These are phyloP conservation scores for Fusarium nygamai DNA, from an alignment of 2,329 filamentous ascomycete genomes.

Conservation along the genomic window DNA sequence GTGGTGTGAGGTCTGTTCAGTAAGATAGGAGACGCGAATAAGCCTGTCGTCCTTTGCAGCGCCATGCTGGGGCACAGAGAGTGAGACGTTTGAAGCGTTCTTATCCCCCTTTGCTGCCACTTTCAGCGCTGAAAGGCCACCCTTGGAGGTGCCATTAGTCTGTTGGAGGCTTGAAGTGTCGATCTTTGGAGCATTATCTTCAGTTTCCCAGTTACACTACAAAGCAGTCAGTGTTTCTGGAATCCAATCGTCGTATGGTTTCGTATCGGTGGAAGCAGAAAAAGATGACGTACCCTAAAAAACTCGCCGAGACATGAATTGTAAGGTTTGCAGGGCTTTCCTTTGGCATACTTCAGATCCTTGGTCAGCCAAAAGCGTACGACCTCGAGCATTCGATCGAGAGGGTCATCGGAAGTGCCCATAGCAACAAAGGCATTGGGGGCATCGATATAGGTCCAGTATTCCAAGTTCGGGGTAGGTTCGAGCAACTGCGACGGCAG, in stretches of 20 bases:
- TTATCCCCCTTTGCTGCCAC: slow-evolving; percentile 56
- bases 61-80: slow-evolving; percentile 61
- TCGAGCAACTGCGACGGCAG: slow-evolving; percentile 95
- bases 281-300: slow-evolving; percentile 75
- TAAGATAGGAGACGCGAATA: slow-evolving; percentile 92
- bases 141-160: slow-evolving; percentile 49
- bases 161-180: slow-evolving; percentile 55
- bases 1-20: slow-evolving; percentile 97
- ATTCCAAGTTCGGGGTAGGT: slow-evolving; percentile 96
- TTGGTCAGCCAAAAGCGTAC: slow-evolving; percentile 99
- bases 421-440: slow-evolving; percentile 87
- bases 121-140: slow-evolving; percentile 60
- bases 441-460: slow-evolving; percentile 98
- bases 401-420: slow-evolving; percentile 88
- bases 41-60: slow-evolving; percentile 56
- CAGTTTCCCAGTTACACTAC: slow-evolving; percentile 94
- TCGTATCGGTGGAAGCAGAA: not conserved
- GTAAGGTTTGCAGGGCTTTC: slow-evolving; percentile 98
- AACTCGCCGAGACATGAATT: slow-evolving; percentile 98
- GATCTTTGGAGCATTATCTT: slow-evolving; percentile 78
- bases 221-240: slow-evolving; percentile 23
- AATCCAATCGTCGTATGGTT: not conserved
- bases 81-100: slow-evolving; percentile 58
- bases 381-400: slow-evolving; percentile 95
- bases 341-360: slow-evolving; percentile 98